Conservation (phyloP, 1,284 basidiomycete genomes). For the Rhodotorula sp. region DNA sequence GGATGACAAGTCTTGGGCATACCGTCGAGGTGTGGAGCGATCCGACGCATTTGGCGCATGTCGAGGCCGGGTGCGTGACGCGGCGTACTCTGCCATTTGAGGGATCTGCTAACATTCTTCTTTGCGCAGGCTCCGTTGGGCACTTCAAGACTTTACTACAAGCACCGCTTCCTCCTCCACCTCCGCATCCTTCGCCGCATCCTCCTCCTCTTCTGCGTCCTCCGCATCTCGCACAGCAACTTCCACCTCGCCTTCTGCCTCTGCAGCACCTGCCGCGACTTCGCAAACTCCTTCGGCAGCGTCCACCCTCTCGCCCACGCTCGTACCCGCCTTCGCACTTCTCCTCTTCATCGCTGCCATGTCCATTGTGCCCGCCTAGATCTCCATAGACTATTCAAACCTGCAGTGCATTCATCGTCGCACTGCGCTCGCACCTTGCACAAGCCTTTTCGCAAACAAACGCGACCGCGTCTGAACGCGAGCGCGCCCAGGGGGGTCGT, state of each 20-base stretch:
- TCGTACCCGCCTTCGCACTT: neutral
- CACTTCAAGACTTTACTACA: conserved; percentile 3
- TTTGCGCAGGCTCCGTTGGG: conserved; percentile 20
- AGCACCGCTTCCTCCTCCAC: neutral
- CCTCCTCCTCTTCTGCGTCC: neutral
- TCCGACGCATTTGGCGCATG: conserved; percentile 21
- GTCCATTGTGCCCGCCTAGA: neutral
- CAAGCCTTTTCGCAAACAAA: neutral
- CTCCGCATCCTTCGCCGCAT: neutral
- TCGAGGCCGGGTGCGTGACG: conserved; percentile 26
- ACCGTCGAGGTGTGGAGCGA: conserved; percentile 27
- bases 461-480: neutral
- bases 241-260: neutral
- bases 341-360: neutral
- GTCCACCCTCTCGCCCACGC: too few species aligned
- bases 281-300: neutral
- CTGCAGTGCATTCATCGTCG: neutral
- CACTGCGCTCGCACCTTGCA: neutral
- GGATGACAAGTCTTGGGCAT: conserved; percentile 29
- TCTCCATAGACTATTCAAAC: neutral
- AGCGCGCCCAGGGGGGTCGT: too few species aligned
- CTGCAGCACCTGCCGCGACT: too few species aligned
- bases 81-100: neutral
- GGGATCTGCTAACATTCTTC: neutral
- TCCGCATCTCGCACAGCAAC: neutral